Conservation (phyloP, 2,329 filamentous ascomycete species). For the Lachnellula subtilissima region DNA sequence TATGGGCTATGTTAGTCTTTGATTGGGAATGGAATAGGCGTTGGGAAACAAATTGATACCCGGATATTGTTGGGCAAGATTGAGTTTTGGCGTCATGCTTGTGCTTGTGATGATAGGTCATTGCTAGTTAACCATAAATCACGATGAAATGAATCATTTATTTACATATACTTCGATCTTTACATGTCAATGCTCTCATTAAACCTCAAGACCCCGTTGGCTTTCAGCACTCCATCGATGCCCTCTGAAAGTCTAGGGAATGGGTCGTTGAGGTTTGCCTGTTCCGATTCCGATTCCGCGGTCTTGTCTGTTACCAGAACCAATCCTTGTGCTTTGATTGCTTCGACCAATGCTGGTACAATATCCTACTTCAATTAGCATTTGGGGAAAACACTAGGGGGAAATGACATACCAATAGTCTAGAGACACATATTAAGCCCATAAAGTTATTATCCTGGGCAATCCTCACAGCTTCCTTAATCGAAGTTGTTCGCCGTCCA, state of each 20-base stretch:
- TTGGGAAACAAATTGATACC: neutral
- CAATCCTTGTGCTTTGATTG: slow-evolving; percentile 89
- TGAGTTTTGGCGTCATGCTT: neutral
- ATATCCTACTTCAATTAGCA: slow-evolving; percentile 61
- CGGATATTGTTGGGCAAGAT: neutral
- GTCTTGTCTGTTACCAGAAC: slow-evolving; percentile 88
- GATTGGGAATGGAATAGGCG: neutral
- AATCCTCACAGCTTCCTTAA: slow-evolving; percentile 91
- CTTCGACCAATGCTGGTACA: slow-evolving; percentile 85
- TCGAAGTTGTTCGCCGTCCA: slow-evolving; percentile 71
- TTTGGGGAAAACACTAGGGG: neutral
- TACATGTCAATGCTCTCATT: slow-evolving; percentile 82
- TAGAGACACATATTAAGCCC: slow-evolving; percentile 87
- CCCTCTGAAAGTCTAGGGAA: slow-evolving; percentile 67
- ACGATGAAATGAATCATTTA: neutral
- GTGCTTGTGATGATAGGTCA: neutral
- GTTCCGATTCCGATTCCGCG: slow-evolving; percentile 36
- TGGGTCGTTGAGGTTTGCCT: slow-evolving; percentile 39
- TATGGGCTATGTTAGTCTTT: neutral
- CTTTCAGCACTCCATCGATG: slow-evolving; percentile 80
- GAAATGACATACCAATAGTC: slow-evolving; percentile 64
- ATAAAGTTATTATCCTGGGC: slow-evolving; percentile 97
- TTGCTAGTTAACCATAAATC: neutral
- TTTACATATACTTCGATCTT: neutral
- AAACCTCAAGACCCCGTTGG: slow-evolving; percentile 84